phyloP scores from a whole-genome alignment of 1,139 yeast species.

The Kurtzmaniella quercitrusa region DNA sequence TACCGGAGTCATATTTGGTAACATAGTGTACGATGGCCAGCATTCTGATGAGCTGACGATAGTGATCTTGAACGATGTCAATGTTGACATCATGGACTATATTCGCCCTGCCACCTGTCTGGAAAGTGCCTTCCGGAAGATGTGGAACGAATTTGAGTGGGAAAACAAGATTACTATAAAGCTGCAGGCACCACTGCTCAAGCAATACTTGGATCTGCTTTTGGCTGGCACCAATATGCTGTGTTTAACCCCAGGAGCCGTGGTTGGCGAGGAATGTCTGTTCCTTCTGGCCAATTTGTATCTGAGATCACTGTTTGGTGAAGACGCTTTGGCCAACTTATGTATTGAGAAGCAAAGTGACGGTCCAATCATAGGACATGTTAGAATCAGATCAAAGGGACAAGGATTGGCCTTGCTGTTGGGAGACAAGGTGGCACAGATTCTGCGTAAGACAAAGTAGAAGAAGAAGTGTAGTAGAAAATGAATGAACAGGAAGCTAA shows the following conservation, averaged over 20 bases:
- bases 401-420: constrained; percentile 94
- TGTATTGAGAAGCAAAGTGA: constrained; percentile 79
- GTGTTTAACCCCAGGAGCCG: constrained; percentile 87
- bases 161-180: constrained; percentile 94
- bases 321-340: constrained; percentile 93
- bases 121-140: constrained; percentile 86
- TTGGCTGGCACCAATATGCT: constrained; percentile 89
- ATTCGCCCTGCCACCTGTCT: constrained; percentile 90
- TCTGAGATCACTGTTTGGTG: constrained; percentile 93
- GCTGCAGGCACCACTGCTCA: constrained; percentile 63
- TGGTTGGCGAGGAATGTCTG: constrained; percentile 81
- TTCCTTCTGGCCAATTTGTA: constrained; percentile 93
- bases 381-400: constrained; percentile 94
- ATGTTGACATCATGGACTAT: constrained; percentile 95
- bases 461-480: background rate
- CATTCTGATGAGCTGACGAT: constrained; percentile 87
- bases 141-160: constrained; percentile 99
- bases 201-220: constrained; percentile 74
- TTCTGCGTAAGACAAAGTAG: constrained; percentile 47
- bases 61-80: constrained; percentile 91
- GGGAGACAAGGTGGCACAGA: constrained; percentile 89
- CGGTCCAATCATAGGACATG: constrained; percentile 88
- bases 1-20: constrained; percentile 96
- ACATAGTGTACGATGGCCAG: constrained; percentile 93
- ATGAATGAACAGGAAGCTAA: background rate